These are phyloP conservation scores for Centrapalus pauciflorus DNA, from an alignment of 129 eudicot genomes.

Conservation along the genomic window DNA sequence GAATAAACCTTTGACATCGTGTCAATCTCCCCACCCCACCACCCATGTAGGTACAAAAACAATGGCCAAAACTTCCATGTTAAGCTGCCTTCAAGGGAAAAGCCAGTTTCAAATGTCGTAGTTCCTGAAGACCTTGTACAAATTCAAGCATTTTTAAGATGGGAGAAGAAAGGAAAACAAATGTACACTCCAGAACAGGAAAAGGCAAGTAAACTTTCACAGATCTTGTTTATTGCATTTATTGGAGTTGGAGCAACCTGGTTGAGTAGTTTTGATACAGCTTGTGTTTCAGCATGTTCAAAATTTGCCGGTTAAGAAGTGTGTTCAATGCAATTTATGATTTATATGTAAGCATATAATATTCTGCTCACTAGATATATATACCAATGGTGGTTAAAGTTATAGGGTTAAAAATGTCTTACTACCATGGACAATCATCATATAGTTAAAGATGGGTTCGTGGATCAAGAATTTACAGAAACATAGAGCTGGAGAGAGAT, in stretches of 20 bases:
- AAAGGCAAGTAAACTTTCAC: constrained; percentile 47
- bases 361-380: not conserved
- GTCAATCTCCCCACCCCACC: not conserved
- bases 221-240: not conserved
- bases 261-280: not conserved
- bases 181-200: constrained; percentile 83
- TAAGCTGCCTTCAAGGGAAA: constrained; percentile 38
- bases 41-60: constrained; percentile 57
- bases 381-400: not conserved
- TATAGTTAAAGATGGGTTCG: not conserved
- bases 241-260: not conserved
- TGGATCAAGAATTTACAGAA: not conserved
- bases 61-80: constrained; percentile 67
- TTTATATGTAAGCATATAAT: not conserved
- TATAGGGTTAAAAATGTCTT: not conserved
- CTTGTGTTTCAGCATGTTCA: constrained; percentile 15
- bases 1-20: not conserved
- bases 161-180: constrained; percentile 98
- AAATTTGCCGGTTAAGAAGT: not conserved
- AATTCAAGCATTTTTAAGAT: constrained; percentile 85
- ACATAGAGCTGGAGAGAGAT: not conserved
- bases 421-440: constrained; percentile 1
- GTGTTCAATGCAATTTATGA: not conserved
- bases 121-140: constrained; percentile 97
- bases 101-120: constrained; percentile 36